Evolutionary conservation across 495 filamentous ascomycete species (phyloP).

Genomic region (Podospora sp.): DNA sequence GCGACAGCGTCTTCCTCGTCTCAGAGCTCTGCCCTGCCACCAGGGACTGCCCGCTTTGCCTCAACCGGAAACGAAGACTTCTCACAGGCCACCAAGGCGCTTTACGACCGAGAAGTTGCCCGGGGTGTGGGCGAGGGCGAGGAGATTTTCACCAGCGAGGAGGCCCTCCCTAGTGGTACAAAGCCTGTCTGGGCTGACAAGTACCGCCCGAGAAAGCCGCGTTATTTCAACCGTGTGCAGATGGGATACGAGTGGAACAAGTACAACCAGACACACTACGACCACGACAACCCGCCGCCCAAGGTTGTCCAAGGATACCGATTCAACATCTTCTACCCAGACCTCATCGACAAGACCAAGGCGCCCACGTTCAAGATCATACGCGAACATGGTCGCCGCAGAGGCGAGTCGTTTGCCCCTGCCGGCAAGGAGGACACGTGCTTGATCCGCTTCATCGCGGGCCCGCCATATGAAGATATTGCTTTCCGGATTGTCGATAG

Average conservation of each 20-base stretch:
- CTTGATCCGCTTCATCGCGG: conserved; percentile 92
- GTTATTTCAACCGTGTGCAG: conserved; percentile 97
- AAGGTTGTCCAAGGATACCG: conserved; percentile 99
- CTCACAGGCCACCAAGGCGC: conserved; percentile 84
- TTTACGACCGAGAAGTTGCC: conserved; percentile 92
- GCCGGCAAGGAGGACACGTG: conserved; percentile 99
- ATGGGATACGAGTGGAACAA: conserved; percentile 99
- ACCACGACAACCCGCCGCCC: conserved; percentile 96
- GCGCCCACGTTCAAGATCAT: conserved; percentile 95
- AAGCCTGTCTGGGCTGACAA: conserved; percentile 86
- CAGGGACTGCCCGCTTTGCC: conserved; percentile 72
- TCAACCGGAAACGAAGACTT: conserved; percentile 79
- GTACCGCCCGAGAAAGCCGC: conserved; percentile 88
- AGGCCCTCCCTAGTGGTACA: conserved; percentile 65
- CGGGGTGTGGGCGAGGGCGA: conserved; percentile 91
- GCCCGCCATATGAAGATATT: conserved; percentile 94
- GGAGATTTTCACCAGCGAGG: conserved; percentile 93
- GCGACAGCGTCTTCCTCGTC: conserved; percentile 33
- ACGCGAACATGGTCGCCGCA: conserved; percentile 82
- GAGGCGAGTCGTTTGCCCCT: conserved; percentile 88
- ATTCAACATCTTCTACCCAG: conserved; percentile 99
- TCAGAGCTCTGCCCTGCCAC: conserved; percentile 45
- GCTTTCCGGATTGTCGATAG: conserved; percentile 98
- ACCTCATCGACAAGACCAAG: conserved; percentile 94
- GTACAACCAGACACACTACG: conserved; percentile 99